Evolutionary conservation across 805 yeast genomes (phyloP).

Genomic region (Kazachstania bromeliacearum): DNA sequence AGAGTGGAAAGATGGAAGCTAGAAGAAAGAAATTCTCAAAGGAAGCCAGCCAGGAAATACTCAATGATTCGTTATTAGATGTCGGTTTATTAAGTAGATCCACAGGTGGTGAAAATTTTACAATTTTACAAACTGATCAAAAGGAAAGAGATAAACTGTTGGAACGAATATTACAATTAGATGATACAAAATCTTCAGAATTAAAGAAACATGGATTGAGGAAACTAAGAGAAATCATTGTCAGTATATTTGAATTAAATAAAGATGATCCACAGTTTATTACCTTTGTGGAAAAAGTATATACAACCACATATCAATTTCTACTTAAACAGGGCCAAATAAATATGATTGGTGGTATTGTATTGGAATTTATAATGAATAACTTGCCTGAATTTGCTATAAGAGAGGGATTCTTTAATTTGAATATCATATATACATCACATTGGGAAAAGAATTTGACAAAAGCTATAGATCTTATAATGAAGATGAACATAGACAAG

Average conservation of each 20-base stretch:
- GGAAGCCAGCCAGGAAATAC: slow-evolving; percentile 15
- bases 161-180: slow-evolving; percentile 26
- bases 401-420: slow-evolving; percentile 5
- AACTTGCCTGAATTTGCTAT: slow-evolving; percentile 7
- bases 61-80: slow-evolving; percentile 20
- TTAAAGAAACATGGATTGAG: slow-evolving; percentile 27
- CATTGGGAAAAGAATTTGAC: slow-evolving; percentile 15
- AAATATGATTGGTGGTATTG: slow-evolving; percentile 10
- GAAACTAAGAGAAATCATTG: slow-evolving; percentile 21
- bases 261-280: slow-evolving; percentile 10
- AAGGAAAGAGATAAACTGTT: slow-evolving; percentile 35
- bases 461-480: slow-evolving; percentile 7
- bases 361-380: slow-evolving; percentile 11
- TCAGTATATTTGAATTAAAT: slow-evolving; percentile 11
- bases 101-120: slow-evolving; percentile 39
- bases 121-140: slow-evolving; percentile 34
- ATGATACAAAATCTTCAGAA: slow-evolving; percentile 3
- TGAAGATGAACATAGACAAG: not conserved
- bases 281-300: slow-evolving; percentile 11
- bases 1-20: slow-evolving; percentile 8
- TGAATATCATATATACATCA: slow-evolving; percentile 13
- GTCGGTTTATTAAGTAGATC: slow-evolving; percentile 57
- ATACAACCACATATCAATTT: slow-evolving; percentile 12
- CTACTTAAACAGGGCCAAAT: slow-evolving; percentile 9
- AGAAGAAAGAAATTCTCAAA: slow-evolving; percentile 31